Base-by-base conservation (phyloP, 129 eudicot genomes). In the Deinandra increscens region DNA sequence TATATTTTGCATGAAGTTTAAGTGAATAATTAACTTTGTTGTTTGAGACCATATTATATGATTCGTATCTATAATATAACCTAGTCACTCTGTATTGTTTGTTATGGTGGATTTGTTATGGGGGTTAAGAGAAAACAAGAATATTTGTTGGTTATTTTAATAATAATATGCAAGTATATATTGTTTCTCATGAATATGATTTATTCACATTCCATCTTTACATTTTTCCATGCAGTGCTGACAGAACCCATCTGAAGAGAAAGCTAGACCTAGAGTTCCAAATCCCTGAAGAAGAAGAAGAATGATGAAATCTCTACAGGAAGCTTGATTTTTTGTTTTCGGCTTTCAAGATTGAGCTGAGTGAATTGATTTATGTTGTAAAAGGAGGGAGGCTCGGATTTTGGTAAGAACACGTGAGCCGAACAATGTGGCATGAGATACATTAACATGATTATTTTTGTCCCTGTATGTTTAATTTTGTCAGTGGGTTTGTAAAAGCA, bases 231-330 rank as follows among this genome's bases (percentile, higher is more conserved):
- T 77, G 73, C 86, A 92, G 98, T 86, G 98, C 98, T 81, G 96
- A 92, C 83, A 86, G 89, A 75, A 78, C 88, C 31, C 96, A 88
- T 81, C 73, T 92, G 23, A 92, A 92, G 90, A 81, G 96, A 64
- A 92, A 92, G 74, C 68, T 92, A 22, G 96, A 92, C 76, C 88
- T 92, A 37, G 98, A 92, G 58, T 92, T 89, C 71, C 96, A 84
- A 78, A 75, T 70, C 55, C 98, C 95, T 22, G 97, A 91, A 84
- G 90, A 91, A 69, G 53, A 90, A 69, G 88, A 91, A 72, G 79
- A 75, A 66, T 66, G 68, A 55, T 18, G 49, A 45, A 55, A 17
- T 23, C 1, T n/a, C 42, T 31, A n/a, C 33, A 14, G 7, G 53
- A 41, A 29, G 48, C 45, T 71, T 15, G 60, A 43, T 9, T 22